Conservation (phyloP, 371 early-diverging fungal species). For the Sporodiniella umbellata region DNA sequence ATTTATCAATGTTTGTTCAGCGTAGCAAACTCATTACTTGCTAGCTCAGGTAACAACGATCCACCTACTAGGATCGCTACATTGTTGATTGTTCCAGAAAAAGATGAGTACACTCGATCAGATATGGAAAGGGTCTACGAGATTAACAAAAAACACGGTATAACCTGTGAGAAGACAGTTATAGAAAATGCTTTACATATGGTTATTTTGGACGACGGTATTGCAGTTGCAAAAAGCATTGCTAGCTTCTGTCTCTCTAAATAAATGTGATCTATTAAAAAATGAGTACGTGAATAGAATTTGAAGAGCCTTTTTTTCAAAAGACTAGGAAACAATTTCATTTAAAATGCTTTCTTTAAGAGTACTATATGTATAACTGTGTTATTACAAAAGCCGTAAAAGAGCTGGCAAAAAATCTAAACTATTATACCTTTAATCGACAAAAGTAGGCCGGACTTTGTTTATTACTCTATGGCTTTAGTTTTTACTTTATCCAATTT, state of each 20-base stretch:
- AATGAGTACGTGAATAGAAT: background rate
- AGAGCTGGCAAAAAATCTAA: no score
- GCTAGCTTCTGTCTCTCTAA: slow-evolving; percentile 4
- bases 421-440: no score
- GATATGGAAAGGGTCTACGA: slow-evolving; percentile 24
- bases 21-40: slow-evolving; percentile 11
- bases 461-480: no score
- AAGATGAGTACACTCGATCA: slow-evolving; percentile 17
- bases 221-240: slow-evolving; percentile 12
- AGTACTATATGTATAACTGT: no score
- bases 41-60: background rate
- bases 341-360: no score
- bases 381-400: no score
- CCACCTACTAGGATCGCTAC: slow-evolving; percentile 1
- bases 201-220: slow-evolving; percentile 27
- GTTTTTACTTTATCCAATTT: no score
- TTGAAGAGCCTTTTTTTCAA: no score
- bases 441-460: no score
- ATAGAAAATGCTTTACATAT: slow-evolving; percentile 30
- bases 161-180: slow-evolving; percentile 1
- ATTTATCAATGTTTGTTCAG: slow-evolving; percentile 20
- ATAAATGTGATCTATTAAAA: background rate
- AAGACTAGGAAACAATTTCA: no score
- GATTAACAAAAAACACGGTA: slow-evolving; percentile 9
- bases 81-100: slow-evolving; percentile 26